Evolutionary conservation across 2,329 filamentous ascomycete species (phyloP), one percentile per base, ranked within the genome.

Genomic region (Colletotrichum sp.): DNA sequence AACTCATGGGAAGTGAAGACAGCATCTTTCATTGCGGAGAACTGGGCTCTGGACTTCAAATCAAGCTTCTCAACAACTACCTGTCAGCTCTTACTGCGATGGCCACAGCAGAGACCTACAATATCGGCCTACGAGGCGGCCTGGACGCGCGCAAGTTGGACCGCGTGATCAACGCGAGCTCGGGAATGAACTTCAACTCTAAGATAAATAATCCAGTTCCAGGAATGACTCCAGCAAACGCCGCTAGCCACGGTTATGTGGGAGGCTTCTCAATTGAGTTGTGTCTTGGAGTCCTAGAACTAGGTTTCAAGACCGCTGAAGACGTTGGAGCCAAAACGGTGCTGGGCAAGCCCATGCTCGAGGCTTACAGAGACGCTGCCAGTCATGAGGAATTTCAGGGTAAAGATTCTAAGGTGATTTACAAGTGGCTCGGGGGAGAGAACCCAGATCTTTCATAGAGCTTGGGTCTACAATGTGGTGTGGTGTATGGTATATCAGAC

Each of bases 111-210:
- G 43, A 52, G n/a, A 52, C 43, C 43, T 52, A 52, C n/a, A 52
- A 52, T 13, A 52, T 52, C n/a, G 43, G 43, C n/a, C 43, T 52
- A 12, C 43, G 43, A 13, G n/a, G n/a, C 43, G 43, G 43, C 74
- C 69, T 79, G 1, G 71, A 79, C 26, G 71, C 69, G 0, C 21
- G 10, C 10, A 65, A 52, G 1, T 28, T 77, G 5, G 68, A 74
- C 3, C 62, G 38, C 2, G 71, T 79, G 21, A 73, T 79, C 28
- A 79, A 78, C 26, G 65, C 43, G 9, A 77, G 71, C 2, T 76
- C 76, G 10, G 76, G 77, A 7, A 75, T 74, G 72, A 76, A 65
- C 5, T 61, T 65, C 16, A 78, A 78, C 65, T 52, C n/a, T 5
- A 52, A 52, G 43, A 52, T 52, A 52, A 52, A 52, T 12, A 52